Conservation (phyloP, 2,329 filamentous ascomycete genomes). For the Graphiopsis chlorocephala region DNA sequence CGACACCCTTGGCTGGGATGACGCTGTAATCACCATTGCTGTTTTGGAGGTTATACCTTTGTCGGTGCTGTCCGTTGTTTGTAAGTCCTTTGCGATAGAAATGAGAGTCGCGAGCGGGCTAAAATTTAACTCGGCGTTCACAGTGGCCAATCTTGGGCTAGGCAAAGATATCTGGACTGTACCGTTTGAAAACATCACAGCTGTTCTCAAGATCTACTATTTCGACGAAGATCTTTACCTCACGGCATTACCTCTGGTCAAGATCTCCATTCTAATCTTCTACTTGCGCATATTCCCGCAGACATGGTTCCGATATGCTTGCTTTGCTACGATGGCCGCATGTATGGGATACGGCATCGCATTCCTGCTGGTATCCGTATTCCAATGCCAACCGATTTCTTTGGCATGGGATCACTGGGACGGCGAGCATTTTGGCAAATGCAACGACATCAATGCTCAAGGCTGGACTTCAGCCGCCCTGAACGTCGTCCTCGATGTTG, state of each 20-base stretch:
- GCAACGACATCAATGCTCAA: conserved; percentile 20
- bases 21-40: conserved; percentile 15
- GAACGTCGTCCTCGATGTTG: conserved; percentile 23
- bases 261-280: conserved; percentile 34
- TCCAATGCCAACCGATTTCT: conserved; percentile 17
- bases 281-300: conserved; percentile 37
- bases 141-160: conserved; percentile 23
- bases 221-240: conserved; percentile 19
- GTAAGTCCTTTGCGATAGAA: not conserved
- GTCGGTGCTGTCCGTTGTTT: conserved; percentile 9
- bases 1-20: conserved; percentile 16
- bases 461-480: conserved; percentile 18
- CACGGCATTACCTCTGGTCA: conserved; percentile 29
- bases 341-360: conserved; percentile 15
- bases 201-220: conserved; percentile 17
- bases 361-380: conserved; percentile 18
- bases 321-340: conserved; percentile 25
- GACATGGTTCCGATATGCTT: conserved; percentile 29
- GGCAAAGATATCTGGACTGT: conserved; percentile 26
- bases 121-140: not conserved
- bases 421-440: conserved; percentile 13
- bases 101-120: not conserved
- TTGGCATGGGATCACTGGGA: conserved; percentile 19
- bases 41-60: conserved; percentile 17
- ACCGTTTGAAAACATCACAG: conserved; percentile 21